Evolutionary conservation across 2,329 filamentous ascomycete genomes (phyloP).

Genomic region (Talaromyces sp.): DNA sequence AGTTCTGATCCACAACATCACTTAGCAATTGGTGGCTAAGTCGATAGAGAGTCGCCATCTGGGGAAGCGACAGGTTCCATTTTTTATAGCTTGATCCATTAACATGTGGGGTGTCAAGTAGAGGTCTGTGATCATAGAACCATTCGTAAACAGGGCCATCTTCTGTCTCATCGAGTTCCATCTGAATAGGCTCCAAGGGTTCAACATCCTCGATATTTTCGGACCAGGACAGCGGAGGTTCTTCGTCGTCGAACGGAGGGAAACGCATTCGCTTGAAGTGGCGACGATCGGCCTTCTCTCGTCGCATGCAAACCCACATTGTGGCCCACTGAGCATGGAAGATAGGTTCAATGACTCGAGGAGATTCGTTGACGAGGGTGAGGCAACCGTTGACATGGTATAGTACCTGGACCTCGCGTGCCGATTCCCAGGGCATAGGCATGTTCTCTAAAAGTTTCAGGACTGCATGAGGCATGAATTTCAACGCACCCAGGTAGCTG

Average conservation of each 20-base stretch:
- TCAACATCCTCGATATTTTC: constrained; percentile 99
- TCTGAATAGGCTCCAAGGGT: constrained; percentile 93
- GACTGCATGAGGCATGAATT: constrained; percentile 99
- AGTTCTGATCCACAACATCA: constrained; percentile 91
- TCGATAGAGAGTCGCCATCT: constrained; percentile 94
- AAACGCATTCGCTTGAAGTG: constrained; percentile 99
- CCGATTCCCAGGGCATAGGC: constrained; percentile 99
- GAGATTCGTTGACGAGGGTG: constrained; percentile 93
- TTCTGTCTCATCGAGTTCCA: constrained; percentile 93
- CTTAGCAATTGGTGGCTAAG: constrained; percentile 86
- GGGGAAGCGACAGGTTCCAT: constrained; percentile 87
- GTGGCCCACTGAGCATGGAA: constrained; percentile 99
- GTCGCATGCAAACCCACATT: constrained; percentile 98
- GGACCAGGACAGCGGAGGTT: constrained; percentile 94
- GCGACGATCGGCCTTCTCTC: constrained; percentile 91
- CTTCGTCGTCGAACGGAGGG: constrained; percentile 96
- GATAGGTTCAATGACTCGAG: constrained; percentile 93
- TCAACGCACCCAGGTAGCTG: constrained; percentile 92
- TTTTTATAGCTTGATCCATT: constrained; percentile 95
- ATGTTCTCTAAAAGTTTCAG: constrained; percentile 97
- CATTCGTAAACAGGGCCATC: constrained; percentile 89
- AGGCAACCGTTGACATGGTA: constrained; percentile 98
- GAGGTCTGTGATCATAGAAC: constrained; percentile 92
- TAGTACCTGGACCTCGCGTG: constrained; percentile 91
- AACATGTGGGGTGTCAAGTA: constrained; percentile 86